Conservation (phyloP, 768 basidiomycete genomes). For the Psilocybe tampanensis region DNA sequence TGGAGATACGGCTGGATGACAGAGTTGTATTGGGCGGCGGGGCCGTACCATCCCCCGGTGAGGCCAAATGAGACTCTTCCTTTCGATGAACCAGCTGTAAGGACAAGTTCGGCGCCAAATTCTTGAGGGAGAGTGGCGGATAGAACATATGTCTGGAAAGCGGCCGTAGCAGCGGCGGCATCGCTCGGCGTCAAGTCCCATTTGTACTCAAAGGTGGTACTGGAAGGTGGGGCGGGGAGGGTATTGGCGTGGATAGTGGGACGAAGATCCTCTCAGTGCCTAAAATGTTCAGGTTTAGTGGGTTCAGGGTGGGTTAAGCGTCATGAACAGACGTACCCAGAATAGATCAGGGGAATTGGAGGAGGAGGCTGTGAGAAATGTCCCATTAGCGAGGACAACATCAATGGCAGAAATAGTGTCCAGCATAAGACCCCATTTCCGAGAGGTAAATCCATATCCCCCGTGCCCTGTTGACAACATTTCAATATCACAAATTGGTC, state of each 20-base stretch:
- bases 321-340: conserved; percentile 34
- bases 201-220: conserved; percentile 36
- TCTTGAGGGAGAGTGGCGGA: conserved; percentile 31
- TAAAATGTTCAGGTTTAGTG: conserved; percentile 16
- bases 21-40: conserved; percentile 20
- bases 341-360: conserved; percentile 42
- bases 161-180: conserved; percentile 33
- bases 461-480: conserved; percentile 20
- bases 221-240: conserved; percentile 34
- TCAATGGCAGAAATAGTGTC: conserved; percentile 26
- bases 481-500: background rate
- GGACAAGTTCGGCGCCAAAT: conserved; percentile 34
- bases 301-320: background rate
- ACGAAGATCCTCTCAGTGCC: conserved; percentile 41
- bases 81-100: conserved; percentile 23
- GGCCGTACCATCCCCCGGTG: conserved; percentile 33
- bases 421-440: conserved; percentile 31
- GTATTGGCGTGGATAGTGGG: conserved; percentile 36
- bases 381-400: conserved; percentile 30
- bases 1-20: conserved; percentile 32
- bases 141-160: conserved; percentile 37
- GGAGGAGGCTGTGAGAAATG: conserved; percentile 30
- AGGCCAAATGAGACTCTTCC: conserved; percentile 31
- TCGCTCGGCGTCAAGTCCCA: conserved; percentile 36
- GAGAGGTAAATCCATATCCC: conserved; percentile 27